Evolutionary conservation across 129 eudicot genomes (phyloP), one percentile per base, ranked within the genome.

Genomic region (Chrysanthemum makinoi): DNA sequence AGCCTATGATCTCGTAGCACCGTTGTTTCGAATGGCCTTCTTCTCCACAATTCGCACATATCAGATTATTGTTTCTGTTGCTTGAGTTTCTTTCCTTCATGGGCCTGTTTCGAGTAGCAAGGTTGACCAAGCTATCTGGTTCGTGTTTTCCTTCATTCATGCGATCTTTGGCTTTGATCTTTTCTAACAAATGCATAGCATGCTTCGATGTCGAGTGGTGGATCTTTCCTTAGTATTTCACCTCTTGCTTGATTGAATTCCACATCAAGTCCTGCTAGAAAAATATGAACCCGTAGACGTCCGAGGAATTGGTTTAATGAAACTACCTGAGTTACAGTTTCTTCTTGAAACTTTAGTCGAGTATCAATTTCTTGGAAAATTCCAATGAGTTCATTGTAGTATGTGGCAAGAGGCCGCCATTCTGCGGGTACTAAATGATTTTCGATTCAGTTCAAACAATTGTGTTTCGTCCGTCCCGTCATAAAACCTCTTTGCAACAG

Each of bases 161-260:
- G 22, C 0, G 22, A 20, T 20, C 22, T 20, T 1, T 20, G 22
- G 22, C 1, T 20, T 20, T 20, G 22, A 20, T 20, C 22, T 1
- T 20, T 20, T 20, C 22, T 0, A 0, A 20, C 22, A 1, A 20
- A 20, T 20, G 22, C 22, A 20, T 20, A 20, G 1, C 22, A 20
- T 20, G 22, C 22, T 20, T 20, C 22, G 1, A 20, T 0, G 1
- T 20, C 22, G 1, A 20, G 22, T 20, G 22, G 22, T 20, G 22
- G 22, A 1, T 20, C 22, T 66, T 66, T 6, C 30, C 30, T 53
- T 2, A 70, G 54, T n/a, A 66, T 66, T 56, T 66, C 54, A 53
- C 30, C 54, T n/a, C 70, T 30, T 9, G 70, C 70, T 66, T 66
- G 70, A 66, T 66, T 66, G 15, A 66, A 66, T 44, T 66, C 70